These are phyloP conservation scores for Rhizopogon sp. DNA, from an alignment of 768 basidiomycete genomes.

Conservation along the genomic window DNA sequence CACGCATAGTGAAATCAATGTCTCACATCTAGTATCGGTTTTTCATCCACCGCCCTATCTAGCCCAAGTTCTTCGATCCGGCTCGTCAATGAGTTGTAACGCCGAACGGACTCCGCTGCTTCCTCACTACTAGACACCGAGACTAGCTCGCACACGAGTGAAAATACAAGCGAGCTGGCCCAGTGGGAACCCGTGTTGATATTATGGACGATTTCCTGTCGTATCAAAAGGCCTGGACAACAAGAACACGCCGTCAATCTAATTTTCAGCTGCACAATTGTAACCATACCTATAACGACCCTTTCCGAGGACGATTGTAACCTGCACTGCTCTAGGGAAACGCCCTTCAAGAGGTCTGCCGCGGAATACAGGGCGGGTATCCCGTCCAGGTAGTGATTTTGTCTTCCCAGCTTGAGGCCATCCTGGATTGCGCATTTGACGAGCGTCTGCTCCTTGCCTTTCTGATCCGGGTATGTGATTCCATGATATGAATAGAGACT, in stretches of 20 bases:
- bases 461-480: slow-evolving; percentile 56
- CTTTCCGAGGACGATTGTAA: slow-evolving; percentile 43
- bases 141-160: slow-evolving; percentile 67
- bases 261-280: not conserved
- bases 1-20: not conserved
- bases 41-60: slow-evolving; percentile 56
- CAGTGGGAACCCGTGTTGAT: slow-evolving; percentile 57
- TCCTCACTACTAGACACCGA: slow-evolving; percentile 31
- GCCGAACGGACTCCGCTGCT: slow-evolving; percentile 43
- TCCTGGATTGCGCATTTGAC: slow-evolving; percentile 75
- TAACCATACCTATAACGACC: slow-evolving; percentile 47
- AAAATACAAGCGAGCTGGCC: slow-evolving; percentile 69
- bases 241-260: not conserved
- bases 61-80: slow-evolving; percentile 62
- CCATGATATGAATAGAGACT: slow-evolving; percentile 67
- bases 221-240: slow-evolving; percentile 56
- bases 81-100: slow-evolving; percentile 62
- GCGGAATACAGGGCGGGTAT: slow-evolving; percentile 64
- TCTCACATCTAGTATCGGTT: slow-evolving; percentile 76
- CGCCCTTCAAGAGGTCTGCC: slow-evolving; percentile 34
- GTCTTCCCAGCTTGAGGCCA: slow-evolving; percentile 76
- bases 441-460: slow-evolving; percentile 53
- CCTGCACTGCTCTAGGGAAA: slow-evolving; percentile 26
- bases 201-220: slow-evolving; percentile 65
- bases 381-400: slow-evolving; percentile 74